These are phyloP conservation scores for Allodekkera sacchari DNA, from an alignment of 805 yeast species.

Conservation along the genomic window DNA sequence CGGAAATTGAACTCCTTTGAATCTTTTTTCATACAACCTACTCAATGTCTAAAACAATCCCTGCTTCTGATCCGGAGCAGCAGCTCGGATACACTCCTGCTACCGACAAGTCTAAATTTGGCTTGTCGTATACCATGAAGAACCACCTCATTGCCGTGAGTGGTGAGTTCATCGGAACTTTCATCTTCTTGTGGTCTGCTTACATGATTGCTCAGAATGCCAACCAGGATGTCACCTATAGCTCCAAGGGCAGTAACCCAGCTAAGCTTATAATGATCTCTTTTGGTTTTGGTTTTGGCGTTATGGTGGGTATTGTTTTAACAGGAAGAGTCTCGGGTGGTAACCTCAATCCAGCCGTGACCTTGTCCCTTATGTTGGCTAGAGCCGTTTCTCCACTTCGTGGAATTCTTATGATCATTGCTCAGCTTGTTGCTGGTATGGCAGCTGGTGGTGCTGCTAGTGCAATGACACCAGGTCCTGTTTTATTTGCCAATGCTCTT, in stretches of 20 bases:
- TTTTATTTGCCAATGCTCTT: constrained; percentile 61
- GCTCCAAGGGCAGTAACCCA: constrained; percentile 37
- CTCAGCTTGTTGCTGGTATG: constrained; percentile 81
- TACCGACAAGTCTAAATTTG: constrained; percentile 22
- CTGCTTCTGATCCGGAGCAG: constrained; percentile 28
- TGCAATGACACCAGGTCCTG: constrained; percentile 77
- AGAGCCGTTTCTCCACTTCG: constrained; percentile 69
- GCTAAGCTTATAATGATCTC: constrained; percentile 70
- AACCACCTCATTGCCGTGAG: constrained; percentile 61
- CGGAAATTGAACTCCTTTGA: too few species aligned
- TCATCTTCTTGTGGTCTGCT: constrained; percentile 75
- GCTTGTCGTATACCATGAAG: constrained; percentile 36
- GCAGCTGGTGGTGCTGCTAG: constrained; percentile 87
- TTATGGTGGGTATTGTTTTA: constrained; percentile 62
- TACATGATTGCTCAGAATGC: constrained; percentile 79
- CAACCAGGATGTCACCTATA: constrained; percentile 31
- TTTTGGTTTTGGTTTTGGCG: constrained; percentile 81
- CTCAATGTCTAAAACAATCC: too few species aligned
- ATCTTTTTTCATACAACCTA: too few species aligned
- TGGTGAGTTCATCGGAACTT: constrained; percentile 85
- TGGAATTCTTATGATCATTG: constrained; percentile 52
- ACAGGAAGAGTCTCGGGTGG: constrained; percentile 80
- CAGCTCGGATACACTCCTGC: constrained; percentile 34
- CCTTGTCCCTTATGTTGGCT: constrained; percentile 62
- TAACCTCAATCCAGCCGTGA: constrained; percentile 84